Evolutionary conservation across 78 protist species (phyloP), one percentile per base, ranked within the genome.

Genomic region (Dictyostelium discoideum): DNA sequence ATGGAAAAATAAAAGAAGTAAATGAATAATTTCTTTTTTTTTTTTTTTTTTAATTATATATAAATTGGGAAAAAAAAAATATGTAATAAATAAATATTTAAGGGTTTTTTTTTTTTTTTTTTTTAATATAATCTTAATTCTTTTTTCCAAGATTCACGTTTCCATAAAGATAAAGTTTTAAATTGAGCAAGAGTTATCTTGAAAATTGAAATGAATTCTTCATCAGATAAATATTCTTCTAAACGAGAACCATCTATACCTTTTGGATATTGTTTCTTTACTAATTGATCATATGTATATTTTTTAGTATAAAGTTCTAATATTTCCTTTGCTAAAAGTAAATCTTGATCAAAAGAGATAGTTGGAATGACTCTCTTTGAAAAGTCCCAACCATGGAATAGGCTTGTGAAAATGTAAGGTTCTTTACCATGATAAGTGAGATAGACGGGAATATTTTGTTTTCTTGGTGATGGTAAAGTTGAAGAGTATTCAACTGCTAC

Each of bases 341-440:
- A 57, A n/a, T 88, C 93, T n/a, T 48, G 37, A 6, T 94, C 88
- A 46, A 57, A 86, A 0, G 57, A 42, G 24, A 87, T 46, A 1
- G 24, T 37, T 54, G 54, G 24, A 7, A 7, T 8, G 2, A 32
- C 18, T 14, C 92, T 83, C 79, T 95, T 89, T 6, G 82, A 29
- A 46, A 86, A 87, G 50, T 95, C 97, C 97, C 97, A 95, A n/a
- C 97, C 97, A 67, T 96, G 97, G 95, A 96, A 96, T 1, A 85
- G 9, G 18, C 81, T 6, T 3, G 97, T 96, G 72, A 96, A 96
- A 46, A 89, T 84, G 44, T 37, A 96, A 20, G 92, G 95, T 78
- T 96, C 97, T 48, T 88, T 74, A 8, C 93, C 88, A 65, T 85
- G 39, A 40, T 88, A 92, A 54, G 63, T 87, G 0, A 73, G 26